These are phyloP conservation scores for Trichoderma gamsii DNA, from an alignment of 495 filamentous ascomycete genomes.

Conservation along the genomic window DNA sequence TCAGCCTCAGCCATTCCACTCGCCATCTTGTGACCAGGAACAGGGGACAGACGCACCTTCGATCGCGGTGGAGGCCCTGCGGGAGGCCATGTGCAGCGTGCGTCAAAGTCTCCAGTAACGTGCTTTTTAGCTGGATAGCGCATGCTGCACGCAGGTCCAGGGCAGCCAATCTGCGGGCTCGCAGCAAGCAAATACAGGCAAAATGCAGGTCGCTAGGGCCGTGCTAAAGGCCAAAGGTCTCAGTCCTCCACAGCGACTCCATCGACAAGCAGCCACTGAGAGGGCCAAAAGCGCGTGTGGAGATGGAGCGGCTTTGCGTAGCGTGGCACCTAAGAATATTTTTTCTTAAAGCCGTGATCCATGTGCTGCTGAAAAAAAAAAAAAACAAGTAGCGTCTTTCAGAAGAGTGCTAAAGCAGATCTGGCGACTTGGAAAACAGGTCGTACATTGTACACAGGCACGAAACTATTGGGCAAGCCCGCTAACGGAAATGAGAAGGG, in stretches of 20 bases:
- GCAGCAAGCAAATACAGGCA: conserved; percentile 1
- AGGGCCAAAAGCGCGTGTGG: background rate
- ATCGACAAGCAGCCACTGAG: conserved; percentile 5
- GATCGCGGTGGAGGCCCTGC: conserved; percentile 1
- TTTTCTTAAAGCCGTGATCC: background rate
- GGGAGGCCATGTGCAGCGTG: conserved; percentile 12
- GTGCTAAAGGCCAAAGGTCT: background rate
- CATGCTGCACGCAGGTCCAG: background rate
- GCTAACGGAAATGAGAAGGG: background rate
- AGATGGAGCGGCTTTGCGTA: background rate
- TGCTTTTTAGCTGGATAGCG: background rate
- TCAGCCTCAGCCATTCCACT: background rate
- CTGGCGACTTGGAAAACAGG: background rate
- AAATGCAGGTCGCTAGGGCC: conserved; percentile 1
- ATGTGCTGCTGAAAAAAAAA: background rate
- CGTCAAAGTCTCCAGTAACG: conserved; percentile 1
- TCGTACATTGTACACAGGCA: background rate
- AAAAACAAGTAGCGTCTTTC: background rate
- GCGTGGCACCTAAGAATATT: background rate
- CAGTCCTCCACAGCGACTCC: conserved; percentile 3
- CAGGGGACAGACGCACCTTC: background rate
- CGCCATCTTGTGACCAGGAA: background rate
- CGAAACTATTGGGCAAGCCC: background rate
- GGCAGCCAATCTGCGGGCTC: conserved; percentile 3
- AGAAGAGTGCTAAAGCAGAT: background rate